These are phyloP conservation scores for Exophiala spinifera DNA, from an alignment of 2,329 filamentous ascomycete genomes.

Conservation along the genomic window DNA sequence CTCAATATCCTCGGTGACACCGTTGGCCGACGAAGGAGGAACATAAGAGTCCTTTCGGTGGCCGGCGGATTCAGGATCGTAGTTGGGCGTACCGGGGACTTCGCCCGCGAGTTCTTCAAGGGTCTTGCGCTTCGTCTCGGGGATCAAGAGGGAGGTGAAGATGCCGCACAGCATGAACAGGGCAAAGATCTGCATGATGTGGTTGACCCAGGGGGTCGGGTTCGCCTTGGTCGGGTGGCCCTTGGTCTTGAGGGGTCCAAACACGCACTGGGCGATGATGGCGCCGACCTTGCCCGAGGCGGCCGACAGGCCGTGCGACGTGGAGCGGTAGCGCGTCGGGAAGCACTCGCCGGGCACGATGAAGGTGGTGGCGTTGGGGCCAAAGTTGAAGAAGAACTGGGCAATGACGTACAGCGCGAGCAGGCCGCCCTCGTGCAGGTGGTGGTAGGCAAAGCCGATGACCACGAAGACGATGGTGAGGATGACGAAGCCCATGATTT, in stretches of 20 bases:
- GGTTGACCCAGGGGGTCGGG: constrained; percentile 64
- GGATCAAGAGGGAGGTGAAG: constrained; percentile 67
- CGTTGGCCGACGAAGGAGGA: constrained; percentile 34
- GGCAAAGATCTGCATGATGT: constrained; percentile 56
- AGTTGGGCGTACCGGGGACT: constrained; percentile 55
- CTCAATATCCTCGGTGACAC: neutral
- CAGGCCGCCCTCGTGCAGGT: constrained; percentile 48
- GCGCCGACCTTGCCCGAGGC: constrained; percentile 67
- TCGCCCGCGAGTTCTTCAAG: constrained; percentile 70
- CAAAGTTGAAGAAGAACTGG: constrained; percentile 66
- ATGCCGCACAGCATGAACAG: constrained; percentile 71
- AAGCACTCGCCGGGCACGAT: constrained; percentile 64
- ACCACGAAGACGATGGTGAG: constrained; percentile 61
- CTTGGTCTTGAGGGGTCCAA: constrained; percentile 59
- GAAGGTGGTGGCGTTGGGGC: constrained; percentile 65
- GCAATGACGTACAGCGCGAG: constrained; percentile 62
- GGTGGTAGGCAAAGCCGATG: constrained; percentile 59
- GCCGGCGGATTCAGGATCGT: constrained; percentile 36
- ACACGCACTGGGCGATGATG: constrained; percentile 64
- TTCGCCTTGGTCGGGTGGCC: constrained; percentile 52
- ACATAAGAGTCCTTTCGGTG: constrained; percentile 25
- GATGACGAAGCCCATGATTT: constrained; percentile 58
- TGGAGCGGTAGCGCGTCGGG: constrained; percentile 61
- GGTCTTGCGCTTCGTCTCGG: constrained; percentile 72
- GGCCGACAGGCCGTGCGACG: constrained; percentile 63